Base-by-base conservation (phyloP, 1,284 basidiomycete species). In the Ceratobasidium sp. region DNA sequence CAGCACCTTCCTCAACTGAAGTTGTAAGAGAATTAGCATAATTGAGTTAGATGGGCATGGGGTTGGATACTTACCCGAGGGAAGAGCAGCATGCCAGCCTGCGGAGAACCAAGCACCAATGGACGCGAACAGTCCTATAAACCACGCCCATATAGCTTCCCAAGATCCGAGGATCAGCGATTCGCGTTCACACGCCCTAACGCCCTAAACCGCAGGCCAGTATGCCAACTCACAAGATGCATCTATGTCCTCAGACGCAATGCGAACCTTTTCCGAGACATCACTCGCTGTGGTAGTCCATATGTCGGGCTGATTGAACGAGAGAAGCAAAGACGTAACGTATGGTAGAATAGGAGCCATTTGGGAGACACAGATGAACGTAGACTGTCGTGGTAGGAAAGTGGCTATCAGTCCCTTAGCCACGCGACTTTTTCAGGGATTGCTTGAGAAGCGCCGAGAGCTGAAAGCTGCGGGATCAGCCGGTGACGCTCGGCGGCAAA, bases 341-440 rank as follows among this genome's bases (percentile, higher is more conserved):
- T 69, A 53, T 24, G 66, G 33, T 24, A 44, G 45, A 15, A 67
- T 44, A 44, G 66, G 66, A 7, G 66, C 66, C 66, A 69, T 67
- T 54, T 53, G 57, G 31, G 57, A 17, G 57, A 5, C 15, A 33
- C 11, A 59, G 33, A 14, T 15, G 27, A 60, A n/a, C 9, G 19
- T 44, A 15, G 36, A 44, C 11, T 19, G 48, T 67, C 48, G 64
- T 44, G 22, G 50, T 36, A 54, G 29, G 47, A 17, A 53, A 19
- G 29, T 54, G 50, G 64, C n/a, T 24, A 44, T 41, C 36, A 41
- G 36, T 41, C 36, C 36, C 36, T 41, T 41, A 41, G 36, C 36
- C 36, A 41, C 36, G 36, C 36, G 36, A 41, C 36, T 5, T 41
- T 41, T 41, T 8, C 3, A 14, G 36, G 57, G 33, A 33, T 11